Conservation (phyloP, 2,329 filamentous ascomycete genomes). For the Aspergillus pseudoviridinutans region DNA sequence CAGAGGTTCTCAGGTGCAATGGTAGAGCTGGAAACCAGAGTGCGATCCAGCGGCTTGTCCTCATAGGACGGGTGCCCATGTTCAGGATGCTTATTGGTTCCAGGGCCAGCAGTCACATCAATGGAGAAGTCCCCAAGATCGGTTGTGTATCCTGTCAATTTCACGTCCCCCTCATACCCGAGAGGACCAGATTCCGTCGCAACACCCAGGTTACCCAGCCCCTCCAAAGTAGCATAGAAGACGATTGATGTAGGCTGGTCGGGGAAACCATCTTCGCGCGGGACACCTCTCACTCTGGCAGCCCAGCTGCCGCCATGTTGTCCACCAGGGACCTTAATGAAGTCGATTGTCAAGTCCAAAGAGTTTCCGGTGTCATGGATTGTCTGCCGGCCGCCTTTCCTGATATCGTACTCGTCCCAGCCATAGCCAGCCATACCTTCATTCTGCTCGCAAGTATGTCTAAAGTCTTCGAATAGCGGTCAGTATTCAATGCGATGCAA, state of each 20-base stretch:
- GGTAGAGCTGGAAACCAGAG: conserved; percentile 68
- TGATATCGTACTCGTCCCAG: conserved; percentile 94
- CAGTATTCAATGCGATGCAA: conserved; percentile 6
- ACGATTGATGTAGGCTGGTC: conserved; percentile 72
- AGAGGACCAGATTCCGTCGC: conserved; percentile 47
- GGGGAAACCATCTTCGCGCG: conserved; percentile 63
- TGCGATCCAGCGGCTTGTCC: conserved; percentile 69
- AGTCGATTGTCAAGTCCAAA: conserved; percentile 87
- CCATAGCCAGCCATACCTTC: conserved; percentile 93
- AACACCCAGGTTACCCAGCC: conserved; percentile 62
- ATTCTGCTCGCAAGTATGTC: conserved; percentile 94
- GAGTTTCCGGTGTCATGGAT: conserved; percentile 87
- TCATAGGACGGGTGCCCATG: conserved; percentile 61
- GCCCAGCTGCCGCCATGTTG: conserved; percentile 87
- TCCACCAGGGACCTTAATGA: conserved; percentile 88
- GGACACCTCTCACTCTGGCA: conserved; percentile 76
- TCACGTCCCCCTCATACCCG: conserved; percentile 60
- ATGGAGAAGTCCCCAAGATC: conserved; percentile 77
- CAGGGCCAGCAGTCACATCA: conserved; percentile 67
- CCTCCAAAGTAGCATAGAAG: conserved; percentile 80
- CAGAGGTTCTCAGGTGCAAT: conserved; percentile 68
- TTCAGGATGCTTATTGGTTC: conserved; percentile 55
- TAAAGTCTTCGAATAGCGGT: conserved; percentile 59
- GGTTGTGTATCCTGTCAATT: conserved; percentile 64
- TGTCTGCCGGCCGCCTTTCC: conserved; percentile 79